These are phyloP conservation scores for Aspergillus tamarii DNA, from an alignment of 2,329 filamentous ascomycete genomes.

Conservation along the genomic window DNA sequence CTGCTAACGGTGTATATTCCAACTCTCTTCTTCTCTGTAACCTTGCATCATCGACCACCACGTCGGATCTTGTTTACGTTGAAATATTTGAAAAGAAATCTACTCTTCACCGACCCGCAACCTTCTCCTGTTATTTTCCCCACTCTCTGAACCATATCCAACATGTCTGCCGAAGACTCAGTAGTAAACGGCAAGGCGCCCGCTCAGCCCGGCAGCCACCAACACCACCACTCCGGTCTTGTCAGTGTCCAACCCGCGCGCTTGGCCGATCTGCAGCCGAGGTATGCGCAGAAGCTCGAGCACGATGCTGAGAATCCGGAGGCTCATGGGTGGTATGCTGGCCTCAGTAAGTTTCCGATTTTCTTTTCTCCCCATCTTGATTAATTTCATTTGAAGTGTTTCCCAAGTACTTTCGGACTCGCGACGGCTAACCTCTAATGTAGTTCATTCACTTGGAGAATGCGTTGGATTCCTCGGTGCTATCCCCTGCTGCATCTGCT, in stretches of 20 bases:
- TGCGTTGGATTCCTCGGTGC: constrained; percentile 79
- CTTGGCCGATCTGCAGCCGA: constrained; percentile 81
- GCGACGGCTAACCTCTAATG: constrained; percentile 14
- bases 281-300: constrained; percentile 69
- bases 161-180: constrained; percentile 34
- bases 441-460: constrained; percentile 73
- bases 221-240: constrained; percentile 51
- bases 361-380: not conserved
- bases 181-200: constrained; percentile 40
- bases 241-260: constrained; percentile 79
- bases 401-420: not conserved
- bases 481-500: constrained; percentile 86
- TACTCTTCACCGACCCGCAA: not conserved
- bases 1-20: not conserved
- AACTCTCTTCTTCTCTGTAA: not conserved
- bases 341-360: constrained; percentile 68
- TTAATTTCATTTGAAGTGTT: not conserved
- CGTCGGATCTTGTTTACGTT: no score
- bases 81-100: not conserved
- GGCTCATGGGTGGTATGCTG: constrained; percentile 84
- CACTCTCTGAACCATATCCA: not conserved
- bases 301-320: constrained; percentile 67
- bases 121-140: not conserved
- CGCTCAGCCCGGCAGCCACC: constrained; percentile 29
- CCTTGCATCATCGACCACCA: not conserved